Evolutionary conservation across 2,329 filamentous ascomycete species (phyloP), one percentile per base, ranked within the genome.

Genomic region (Diaporthe ilicicola): DNA sequence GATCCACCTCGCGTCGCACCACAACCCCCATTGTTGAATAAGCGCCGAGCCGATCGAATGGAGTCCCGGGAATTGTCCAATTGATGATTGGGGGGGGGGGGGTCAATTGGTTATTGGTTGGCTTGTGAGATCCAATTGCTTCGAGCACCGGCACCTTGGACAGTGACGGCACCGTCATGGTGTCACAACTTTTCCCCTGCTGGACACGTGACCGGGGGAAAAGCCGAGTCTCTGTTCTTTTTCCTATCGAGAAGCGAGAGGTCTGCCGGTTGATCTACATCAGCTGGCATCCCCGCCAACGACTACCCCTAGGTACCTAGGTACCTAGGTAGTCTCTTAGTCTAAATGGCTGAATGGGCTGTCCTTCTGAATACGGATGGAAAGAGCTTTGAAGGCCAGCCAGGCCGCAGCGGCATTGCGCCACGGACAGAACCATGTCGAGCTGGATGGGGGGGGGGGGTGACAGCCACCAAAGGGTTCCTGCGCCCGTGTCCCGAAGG

Each of bases 381-480:
- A 5, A 6, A 29, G 39, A 46, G 56, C 27, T 37, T 9, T 34
- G 32, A 34, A 34, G 44, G 56, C n/a, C 42, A 34, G 42, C 42
- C 27, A 48, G 42, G 56, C 56, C 56, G 42, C 50, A 67, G 48
- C 39, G n/a, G 6, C 15, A 34, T 32, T 51, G 42, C 66, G 55
- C 66, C 53, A 55, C 66, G 27, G 53, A 42, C 17, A 50, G 39
- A 59, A 59, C 66, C 66, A 39, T 68, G 66, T 51, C 66, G 39
- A 68, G 53, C 66, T 59, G 66, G 51, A 27, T 29, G 53, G 37
- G 51, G 66, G 66, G 27, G 42, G 53, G 37, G 51, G 66, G 66
- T 56, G 66, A 29, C 29, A 50, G 55, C 48, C 53, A 46, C n/a
- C 17, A 55, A 59, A 68, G 53, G 66, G 66, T 68, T 68, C 66